Evolutionary conservation across 495 filamentous ascomycete genomes (phyloP).

Genomic region (Tuber melanosporum): DNA sequence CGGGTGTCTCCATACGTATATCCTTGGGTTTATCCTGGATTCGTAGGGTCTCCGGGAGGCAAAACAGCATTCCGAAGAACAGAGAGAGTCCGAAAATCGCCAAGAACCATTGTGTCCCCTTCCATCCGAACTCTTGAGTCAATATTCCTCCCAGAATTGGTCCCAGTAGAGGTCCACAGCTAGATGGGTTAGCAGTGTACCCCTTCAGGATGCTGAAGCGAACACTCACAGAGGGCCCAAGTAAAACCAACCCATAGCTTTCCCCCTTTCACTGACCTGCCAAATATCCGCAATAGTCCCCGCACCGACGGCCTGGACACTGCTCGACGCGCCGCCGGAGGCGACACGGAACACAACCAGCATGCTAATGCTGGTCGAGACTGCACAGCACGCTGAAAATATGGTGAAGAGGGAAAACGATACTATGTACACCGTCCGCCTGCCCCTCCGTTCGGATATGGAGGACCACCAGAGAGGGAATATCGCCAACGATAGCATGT

Average conservation of each 20-base stretch:
- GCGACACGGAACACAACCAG: conserved; percentile 78
- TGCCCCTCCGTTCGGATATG: conserved; percentile 76
- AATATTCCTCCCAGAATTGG: conserved; percentile 83
- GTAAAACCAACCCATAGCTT: conserved; percentile 91
- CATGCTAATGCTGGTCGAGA: conserved; percentile 73
- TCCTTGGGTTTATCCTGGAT: conserved; percentile 27
- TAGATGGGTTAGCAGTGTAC: conserved; percentile 32
- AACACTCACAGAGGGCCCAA: conserved; percentile 64
- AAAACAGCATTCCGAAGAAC: conserved; percentile 58
- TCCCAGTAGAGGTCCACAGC: conserved; percentile 67
- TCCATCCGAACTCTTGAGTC: conserved; percentile 66
- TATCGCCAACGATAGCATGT: conserved; percentile 85
- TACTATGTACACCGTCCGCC: conserved; percentile 75
- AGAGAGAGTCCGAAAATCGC: conserved; percentile 65
- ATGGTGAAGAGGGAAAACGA: conserved; percentile 77
- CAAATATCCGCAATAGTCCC: conserved; percentile 91
- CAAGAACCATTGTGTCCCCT: conserved; percentile 82
- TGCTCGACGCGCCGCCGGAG: conserved; percentile 75
- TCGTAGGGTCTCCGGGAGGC: conserved; percentile 63
- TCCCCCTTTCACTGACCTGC: conserved; percentile 71
- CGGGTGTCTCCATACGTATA: conserved; percentile 12
- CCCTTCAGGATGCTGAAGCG: not conserved
- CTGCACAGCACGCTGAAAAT: conserved; percentile 65
- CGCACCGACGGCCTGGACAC: conserved; percentile 86
- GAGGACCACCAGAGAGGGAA: conserved; percentile 94